Conservation (phyloP, 1,139 yeast genomes). For the Magnusiomyces magnusii region DNA sequence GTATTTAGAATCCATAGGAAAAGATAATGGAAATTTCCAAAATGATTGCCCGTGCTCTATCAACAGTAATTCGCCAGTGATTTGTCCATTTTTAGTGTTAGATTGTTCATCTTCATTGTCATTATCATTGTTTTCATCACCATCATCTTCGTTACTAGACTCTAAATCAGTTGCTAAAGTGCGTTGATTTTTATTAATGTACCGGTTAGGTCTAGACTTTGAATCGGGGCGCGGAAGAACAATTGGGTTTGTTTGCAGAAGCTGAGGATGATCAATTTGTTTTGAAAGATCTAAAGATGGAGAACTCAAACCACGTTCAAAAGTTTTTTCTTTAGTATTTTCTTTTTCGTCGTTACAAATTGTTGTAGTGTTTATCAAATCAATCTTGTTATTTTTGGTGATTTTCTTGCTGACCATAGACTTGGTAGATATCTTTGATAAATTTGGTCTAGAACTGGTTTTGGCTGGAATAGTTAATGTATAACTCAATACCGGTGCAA, state of each 20-base stretch:
- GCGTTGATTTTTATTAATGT: background rate
- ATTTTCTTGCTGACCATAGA: too few species aligned
- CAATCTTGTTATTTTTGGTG: background rate
- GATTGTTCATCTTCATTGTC: background rate
- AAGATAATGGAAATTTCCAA: conserved; percentile 52
- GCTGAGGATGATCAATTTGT: too few species aligned
- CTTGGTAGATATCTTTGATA: too few species aligned
- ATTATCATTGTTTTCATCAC: background rate
- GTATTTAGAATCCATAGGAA: conserved; percentile 24
- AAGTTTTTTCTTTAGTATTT: too few species aligned
- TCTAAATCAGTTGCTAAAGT: background rate
- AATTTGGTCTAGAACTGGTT: background rate
- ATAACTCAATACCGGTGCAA: background rate
- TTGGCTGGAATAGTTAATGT: background rate
- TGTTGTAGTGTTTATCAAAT: background rate
- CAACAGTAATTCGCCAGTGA: conserved; percentile 17
- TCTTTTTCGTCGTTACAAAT: too few species aligned
- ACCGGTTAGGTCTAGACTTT: background rate
- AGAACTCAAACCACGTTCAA: too few species aligned
- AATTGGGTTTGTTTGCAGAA: background rate
- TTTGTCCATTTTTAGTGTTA: background rate
- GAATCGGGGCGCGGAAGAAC: background rate
- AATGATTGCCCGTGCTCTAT: conserved; percentile 48
- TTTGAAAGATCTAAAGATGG: too few species aligned
- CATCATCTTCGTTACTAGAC: background rate